A percentile compares a stretch with the other conserved stretches of the same genome.
Conservation (phyloP, 768 basidiomycete genomes). For the Macrolepiota fuliginosa region DNA sequence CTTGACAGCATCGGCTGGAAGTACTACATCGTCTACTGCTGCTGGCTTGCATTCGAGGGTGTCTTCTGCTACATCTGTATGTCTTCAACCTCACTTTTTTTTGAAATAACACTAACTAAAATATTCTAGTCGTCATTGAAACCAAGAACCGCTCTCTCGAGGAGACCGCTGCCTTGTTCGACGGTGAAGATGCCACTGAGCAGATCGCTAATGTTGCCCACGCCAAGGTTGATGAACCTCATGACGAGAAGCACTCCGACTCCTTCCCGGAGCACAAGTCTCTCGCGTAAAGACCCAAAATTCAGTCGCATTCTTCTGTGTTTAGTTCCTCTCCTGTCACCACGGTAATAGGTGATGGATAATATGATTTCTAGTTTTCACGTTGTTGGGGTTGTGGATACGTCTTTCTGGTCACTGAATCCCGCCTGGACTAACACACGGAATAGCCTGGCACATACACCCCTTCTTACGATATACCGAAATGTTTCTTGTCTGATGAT, state of each 20-base stretch:
- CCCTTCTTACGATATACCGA: constrained; percentile 1
- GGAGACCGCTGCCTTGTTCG: constrained; percentile 81
- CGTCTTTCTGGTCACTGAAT: not conserved
- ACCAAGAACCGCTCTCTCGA: constrained; percentile 73
- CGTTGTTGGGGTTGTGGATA: not conserved
- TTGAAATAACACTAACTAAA: constrained; percentile 10
- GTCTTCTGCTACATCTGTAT: constrained; percentile 59
- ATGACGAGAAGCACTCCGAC: constrained; percentile 33
- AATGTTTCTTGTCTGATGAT: not conserved
- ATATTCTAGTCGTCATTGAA: constrained; percentile 50
- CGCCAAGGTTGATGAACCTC: constrained; percentile 19
- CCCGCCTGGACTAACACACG: not conserved
- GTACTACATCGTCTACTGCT: constrained; percentile 76
- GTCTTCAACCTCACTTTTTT: constrained; percentile 12
- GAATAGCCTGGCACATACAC: not conserved
- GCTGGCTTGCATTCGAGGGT: constrained; percentile 66
- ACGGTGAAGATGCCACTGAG: constrained; percentile 54
- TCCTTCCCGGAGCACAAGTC: constrained; percentile 28
- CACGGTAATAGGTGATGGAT: not conserved
- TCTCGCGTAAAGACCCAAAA: constrained; percentile 21
- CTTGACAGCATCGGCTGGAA: constrained; percentile 65
- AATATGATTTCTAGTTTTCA: not conserved
- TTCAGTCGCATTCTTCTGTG: not conserved
- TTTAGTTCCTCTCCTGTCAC: not conserved
- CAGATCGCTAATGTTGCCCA: constrained; percentile 32